These are phyloP conservation scores for Rhodotorula kratochvilovae DNA, from an alignment of 768 basidiomycete species.

Conservation along the genomic window DNA sequence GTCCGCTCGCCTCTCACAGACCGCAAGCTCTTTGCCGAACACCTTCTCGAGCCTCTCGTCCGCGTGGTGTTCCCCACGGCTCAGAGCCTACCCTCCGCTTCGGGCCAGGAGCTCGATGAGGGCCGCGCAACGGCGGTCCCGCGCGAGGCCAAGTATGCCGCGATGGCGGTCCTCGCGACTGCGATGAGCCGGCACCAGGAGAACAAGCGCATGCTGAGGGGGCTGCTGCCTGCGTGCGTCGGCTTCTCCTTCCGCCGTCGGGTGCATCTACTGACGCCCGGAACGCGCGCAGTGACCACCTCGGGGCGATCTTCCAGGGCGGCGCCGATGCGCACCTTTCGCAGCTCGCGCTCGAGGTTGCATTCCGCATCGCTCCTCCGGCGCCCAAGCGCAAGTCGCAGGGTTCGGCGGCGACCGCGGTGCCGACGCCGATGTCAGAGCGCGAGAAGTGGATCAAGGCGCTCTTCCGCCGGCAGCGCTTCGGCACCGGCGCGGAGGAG, in stretches of 20 bases:
- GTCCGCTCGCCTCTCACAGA: neutral
- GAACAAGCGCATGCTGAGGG: neutral
- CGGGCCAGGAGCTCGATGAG: neutral
- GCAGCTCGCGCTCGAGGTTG: neutral
- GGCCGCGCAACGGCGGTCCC: neutral
- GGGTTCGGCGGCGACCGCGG: neutral
- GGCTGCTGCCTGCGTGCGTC: neutral
- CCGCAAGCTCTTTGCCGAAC: neutral
- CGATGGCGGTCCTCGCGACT: slow-evolving; percentile 4
- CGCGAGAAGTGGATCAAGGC: neutral
- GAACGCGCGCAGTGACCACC: neutral
- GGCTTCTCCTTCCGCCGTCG: too few relatives aligned
- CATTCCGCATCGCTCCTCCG: slow-evolving; percentile 1
- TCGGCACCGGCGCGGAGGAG: neutral
- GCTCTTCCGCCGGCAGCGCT: neutral
- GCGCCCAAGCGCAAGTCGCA: neutral
- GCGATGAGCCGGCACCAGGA: slow-evolving; percentile 1
- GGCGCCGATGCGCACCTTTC: slow-evolving; percentile 17
- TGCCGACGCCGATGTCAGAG: neutral
- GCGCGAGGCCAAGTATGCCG: neutral
- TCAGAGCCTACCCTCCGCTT: neutral
- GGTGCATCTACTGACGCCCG: neutral
- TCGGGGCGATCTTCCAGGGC: slow-evolving; percentile 6
- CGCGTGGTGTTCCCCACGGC: neutral
- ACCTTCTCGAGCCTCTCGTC: neutral